A percentile compares a stretch with the other conserved stretches of the same genome.
phyloP scores from a whole-genome alignment of 1,139 yeast species.

The Geotrichum europaeum region DNA sequence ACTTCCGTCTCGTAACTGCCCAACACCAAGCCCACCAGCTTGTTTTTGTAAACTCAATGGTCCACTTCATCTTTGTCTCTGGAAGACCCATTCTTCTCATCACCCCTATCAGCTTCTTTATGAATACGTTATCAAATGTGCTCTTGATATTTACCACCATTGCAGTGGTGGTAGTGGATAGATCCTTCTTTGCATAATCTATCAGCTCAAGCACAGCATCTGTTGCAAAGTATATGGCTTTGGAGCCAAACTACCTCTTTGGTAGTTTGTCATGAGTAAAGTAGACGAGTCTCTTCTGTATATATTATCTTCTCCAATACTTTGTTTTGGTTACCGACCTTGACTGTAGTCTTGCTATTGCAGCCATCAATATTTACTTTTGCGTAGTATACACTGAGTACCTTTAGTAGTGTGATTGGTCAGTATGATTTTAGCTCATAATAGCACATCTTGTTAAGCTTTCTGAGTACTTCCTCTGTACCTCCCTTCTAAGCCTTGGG shows the following conservation, averaged over 20 bases:
- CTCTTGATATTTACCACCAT: constrained; percentile 20
- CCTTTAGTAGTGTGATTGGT: background rate
- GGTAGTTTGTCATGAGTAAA: constrained; percentile 7
- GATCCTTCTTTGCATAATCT: background rate
- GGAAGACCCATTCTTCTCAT: background rate
- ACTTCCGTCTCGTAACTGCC: background rate
- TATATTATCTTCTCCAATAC: no score
- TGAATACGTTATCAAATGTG: constrained; percentile 20
- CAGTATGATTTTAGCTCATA: background rate
- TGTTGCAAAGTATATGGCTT: constrained; percentile 17
- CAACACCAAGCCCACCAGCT: background rate
- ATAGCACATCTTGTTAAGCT: background rate
- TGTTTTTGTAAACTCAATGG: background rate
- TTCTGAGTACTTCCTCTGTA: background rate
- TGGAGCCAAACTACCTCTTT: constrained; percentile 15
- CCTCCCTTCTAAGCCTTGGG: background rate
- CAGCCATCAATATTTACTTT: constrained; percentile 47
- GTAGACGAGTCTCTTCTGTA: no score
- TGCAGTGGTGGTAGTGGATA: constrained; percentile 2
- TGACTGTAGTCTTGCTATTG: constrained; percentile 38
- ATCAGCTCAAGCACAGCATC: constrained; percentile 15
- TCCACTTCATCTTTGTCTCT: background rate
- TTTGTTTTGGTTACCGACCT: background rate
- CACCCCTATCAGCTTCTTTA: constrained; percentile 12
- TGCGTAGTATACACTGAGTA: constrained; percentile 38